Conservation (phyloP, 108 stramenopile genomes). For the Cyclostephanos tholiformis region DNA sequence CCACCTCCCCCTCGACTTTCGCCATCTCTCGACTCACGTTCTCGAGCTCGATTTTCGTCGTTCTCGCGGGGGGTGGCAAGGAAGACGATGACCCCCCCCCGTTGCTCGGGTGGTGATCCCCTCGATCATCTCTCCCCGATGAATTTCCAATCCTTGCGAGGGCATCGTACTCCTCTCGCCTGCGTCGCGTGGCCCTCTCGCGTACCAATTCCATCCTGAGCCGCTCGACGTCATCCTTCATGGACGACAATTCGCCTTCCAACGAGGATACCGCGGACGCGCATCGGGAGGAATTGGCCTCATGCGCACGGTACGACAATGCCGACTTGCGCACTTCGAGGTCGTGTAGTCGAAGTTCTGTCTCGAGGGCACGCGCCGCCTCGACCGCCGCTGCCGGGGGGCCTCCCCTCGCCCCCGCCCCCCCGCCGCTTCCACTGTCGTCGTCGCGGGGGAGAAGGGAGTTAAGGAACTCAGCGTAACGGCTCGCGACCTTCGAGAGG, state of each 20-base stretch:
- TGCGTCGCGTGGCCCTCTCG: conserved; percentile 8
- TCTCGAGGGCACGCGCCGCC: conserved; percentile 12
- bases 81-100: too few species aligned
- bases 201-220: conserved; percentile 15
- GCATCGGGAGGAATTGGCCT: conserved; percentile 17
- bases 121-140: too few species aligned
- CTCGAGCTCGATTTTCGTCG: conserved; percentile 28
- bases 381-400: not conserved
- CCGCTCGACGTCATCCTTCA: conserved; percentile 22
- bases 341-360: conserved; percentile 38
- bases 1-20: conserved; percentile 26
- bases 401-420: not conserved
- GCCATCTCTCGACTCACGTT: conserved; percentile 22
- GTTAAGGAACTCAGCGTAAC: conserved; percentile 25
- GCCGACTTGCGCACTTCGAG: conserved; percentile 38
- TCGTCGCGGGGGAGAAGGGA: not conserved
- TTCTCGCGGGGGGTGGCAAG: conserved; percentile 5
- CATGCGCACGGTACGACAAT: conserved; percentile 37
- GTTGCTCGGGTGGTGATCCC: too few species aligned
- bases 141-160: conserved; percentile 28
- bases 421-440: not conserved
- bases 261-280: conserved; percentile 15
- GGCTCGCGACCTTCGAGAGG: conserved; percentile 32
- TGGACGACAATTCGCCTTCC: conserved; percentile 7
- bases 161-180: conserved; percentile 41